phyloP scores from a whole-genome alignment of 2,329 filamentous ascomycete species.

The Dothideomycetes sp. region DNA sequence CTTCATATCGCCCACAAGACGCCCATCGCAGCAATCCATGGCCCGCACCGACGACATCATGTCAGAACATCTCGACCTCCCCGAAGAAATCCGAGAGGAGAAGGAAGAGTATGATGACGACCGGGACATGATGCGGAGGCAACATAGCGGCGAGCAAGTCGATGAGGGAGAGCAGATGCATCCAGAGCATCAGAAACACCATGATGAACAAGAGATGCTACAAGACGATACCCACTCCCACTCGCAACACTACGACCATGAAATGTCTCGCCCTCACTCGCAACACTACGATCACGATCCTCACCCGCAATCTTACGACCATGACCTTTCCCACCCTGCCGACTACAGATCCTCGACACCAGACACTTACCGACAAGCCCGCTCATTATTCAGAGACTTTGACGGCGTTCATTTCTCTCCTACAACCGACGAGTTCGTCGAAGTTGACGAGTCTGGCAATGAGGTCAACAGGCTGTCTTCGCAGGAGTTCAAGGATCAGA shows the following conservation, averaged over 20 bases:
- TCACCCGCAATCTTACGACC: background rate
- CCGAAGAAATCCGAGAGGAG: background rate
- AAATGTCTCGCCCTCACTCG: background rate
- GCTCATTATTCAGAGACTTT: constrained; percentile 65
- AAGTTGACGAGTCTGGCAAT: constrained; percentile 21
- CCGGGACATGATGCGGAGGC: background rate
- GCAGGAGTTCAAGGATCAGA: constrained; percentile 1
- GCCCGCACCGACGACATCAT: constrained; percentile 6
- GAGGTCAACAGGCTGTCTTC: constrained; percentile 10
- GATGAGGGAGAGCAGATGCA: background rate
- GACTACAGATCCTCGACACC: constrained; percentile 27
- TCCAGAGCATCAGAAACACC: background rate
- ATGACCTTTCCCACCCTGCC: background rate
- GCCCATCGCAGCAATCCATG: constrained; percentile 10
- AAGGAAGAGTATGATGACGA: background rate
- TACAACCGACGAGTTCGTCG: constrained; percentile 28
- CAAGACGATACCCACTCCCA: too few species aligned
- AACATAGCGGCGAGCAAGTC: background rate
- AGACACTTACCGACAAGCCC: constrained; percentile 54
- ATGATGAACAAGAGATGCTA: background rate
- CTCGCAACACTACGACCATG: constrained; percentile 1
- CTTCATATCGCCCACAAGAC: constrained; percentile 3
- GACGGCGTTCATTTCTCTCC: constrained; percentile 67
- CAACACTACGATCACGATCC: constrained; percentile 1
- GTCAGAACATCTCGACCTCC: background rate